Evolutionary conservation across 164 flowering plant species (phyloP).

Genomic region (Vitis rupestris): DNA sequence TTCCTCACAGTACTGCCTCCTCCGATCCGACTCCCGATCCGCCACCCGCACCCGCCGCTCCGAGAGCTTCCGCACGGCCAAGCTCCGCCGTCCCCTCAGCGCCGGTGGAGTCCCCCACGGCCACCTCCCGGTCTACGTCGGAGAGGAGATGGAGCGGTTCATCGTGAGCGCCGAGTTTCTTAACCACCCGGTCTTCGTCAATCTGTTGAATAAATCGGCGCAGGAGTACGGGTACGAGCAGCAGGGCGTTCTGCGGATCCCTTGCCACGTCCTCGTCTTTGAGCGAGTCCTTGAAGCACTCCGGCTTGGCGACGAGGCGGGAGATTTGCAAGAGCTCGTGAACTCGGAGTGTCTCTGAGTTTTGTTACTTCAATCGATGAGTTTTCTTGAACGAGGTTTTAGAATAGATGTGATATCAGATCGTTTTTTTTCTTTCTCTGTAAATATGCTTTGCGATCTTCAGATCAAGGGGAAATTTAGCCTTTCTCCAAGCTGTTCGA

Average conservation of each 20-base stretch:
- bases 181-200: slow-evolving; percentile 73
- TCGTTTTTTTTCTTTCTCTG: slow-evolving; percentile 6
- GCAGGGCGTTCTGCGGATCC: slow-evolving; percentile 77
- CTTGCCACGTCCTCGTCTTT: slow-evolving; percentile 73
- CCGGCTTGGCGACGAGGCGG: slow-evolving; percentile 31
- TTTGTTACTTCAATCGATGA: slow-evolving; percentile 13
- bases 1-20: slow-evolving; percentile 60
- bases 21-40: slow-evolving; percentile 37
- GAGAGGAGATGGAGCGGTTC: slow-evolving; percentile 91
- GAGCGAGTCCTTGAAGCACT: slow-evolving; percentile 66
- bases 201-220: slow-evolving; percentile 72
- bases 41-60: slow-evolving; percentile 13
- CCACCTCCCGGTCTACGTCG: slow-evolving; percentile 87
- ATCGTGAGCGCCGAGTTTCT: slow-evolving; percentile 76
- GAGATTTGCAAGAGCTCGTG: slow-evolving; percentile 29
- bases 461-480: not conserved
- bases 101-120: slow-evolving; percentile 60
- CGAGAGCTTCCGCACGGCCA: slow-evolving; percentile 3
- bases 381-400: not conserved
- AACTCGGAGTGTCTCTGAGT: not conserved
- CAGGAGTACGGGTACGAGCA: slow-evolving; percentile 97
- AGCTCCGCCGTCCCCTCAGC: slow-evolving; percentile 7
- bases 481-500: not conserved
- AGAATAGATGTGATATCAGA: not conserved
- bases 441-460: slow-evolving; percentile 8